Conservation (phyloP, 345 rosid genomes). For the Turritis glabra region DNA sequence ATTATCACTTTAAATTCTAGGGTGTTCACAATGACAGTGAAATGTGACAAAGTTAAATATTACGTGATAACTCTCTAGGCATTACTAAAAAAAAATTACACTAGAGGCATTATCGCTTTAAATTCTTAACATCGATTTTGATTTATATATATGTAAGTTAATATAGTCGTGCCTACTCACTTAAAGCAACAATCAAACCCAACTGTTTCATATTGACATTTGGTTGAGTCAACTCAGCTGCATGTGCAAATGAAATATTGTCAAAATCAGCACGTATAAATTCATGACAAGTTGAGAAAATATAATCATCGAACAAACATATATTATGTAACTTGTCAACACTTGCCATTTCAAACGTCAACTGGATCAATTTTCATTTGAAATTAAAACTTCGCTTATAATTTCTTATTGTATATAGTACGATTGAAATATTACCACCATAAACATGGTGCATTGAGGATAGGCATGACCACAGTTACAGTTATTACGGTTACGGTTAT, state of each 20-base stretch:
- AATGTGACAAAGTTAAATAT: too few species aligned
- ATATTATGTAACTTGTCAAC: background rate
- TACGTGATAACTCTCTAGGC: too few species aligned
- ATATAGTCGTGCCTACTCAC: slow-evolving; percentile 3
- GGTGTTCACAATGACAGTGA: too few species aligned
- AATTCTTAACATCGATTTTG: too few species aligned
- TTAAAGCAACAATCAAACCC: background rate
- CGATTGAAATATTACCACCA: background rate
- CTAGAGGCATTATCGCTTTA: too few species aligned
- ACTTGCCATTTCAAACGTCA: slow-evolving; percentile 12
- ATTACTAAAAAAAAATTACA: too few species aligned
- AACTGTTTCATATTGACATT: background rate
- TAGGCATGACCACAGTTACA: too few species aligned
- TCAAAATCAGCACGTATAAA: background rate
- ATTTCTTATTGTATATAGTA: background rate
- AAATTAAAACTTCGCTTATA: background rate
- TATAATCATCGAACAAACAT: background rate
- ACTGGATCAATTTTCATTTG: background rate
- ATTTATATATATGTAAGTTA: background rate
- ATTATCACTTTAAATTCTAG: too few species aligned
- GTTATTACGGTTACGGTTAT: too few species aligned
- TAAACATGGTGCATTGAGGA: background rate
- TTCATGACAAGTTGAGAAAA: background rate
- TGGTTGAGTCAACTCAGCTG: slow-evolving; percentile 6
- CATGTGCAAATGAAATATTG: background rate